A percentile compares a stretch with the other conserved stretches of the same genome.
phyloP scores from a whole-genome alignment of 257 asterid genomes.

The Handroanthus guayacan region DNA sequence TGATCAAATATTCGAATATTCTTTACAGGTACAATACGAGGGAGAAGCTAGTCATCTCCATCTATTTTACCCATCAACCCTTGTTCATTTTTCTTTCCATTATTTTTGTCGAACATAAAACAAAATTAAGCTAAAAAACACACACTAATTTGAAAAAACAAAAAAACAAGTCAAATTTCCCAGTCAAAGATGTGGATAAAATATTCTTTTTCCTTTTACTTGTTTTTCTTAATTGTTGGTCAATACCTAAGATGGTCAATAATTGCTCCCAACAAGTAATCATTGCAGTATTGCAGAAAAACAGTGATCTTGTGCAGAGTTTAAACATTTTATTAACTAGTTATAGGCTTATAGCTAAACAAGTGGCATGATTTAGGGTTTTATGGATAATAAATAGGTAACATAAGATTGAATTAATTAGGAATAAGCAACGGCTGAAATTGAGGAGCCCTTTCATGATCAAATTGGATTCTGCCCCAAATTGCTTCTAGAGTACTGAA shows the following conservation, averaged over 20 bases:
- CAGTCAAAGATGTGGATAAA: too few relatives aligned
- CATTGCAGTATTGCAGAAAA: not conserved
- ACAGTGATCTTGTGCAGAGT: not conserved
- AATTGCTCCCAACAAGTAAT: slow-evolving; percentile 25
- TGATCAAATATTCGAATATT: too few relatives aligned
- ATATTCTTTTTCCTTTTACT: too few relatives aligned
- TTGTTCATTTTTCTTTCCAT: too few relatives aligned
- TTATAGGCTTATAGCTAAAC: not conserved
- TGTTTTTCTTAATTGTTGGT: too few relatives aligned
- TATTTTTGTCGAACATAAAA: too few relatives aligned
- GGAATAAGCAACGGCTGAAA: slow-evolving; percentile 13
- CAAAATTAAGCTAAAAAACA: too few relatives aligned
- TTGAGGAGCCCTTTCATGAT: not conserved
- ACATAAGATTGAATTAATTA: not conserved
- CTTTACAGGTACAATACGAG: too few relatives aligned
- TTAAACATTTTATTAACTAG: not conserved
- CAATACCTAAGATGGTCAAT: not conserved
- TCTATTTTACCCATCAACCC: too few relatives aligned
- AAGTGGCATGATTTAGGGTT: slow-evolving; percentile 15
- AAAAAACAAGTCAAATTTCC: too few relatives aligned
- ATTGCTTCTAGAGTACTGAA: not conserved
- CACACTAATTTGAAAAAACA: too few relatives aligned
- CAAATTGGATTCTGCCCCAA: not conserved
- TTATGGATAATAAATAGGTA: not conserved
- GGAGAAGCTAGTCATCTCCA: too few relatives aligned